Evolutionary conservation across 768 basidiomycete genomes (phyloP).

Genomic region (Asterophora lycoperdoides): DNA sequence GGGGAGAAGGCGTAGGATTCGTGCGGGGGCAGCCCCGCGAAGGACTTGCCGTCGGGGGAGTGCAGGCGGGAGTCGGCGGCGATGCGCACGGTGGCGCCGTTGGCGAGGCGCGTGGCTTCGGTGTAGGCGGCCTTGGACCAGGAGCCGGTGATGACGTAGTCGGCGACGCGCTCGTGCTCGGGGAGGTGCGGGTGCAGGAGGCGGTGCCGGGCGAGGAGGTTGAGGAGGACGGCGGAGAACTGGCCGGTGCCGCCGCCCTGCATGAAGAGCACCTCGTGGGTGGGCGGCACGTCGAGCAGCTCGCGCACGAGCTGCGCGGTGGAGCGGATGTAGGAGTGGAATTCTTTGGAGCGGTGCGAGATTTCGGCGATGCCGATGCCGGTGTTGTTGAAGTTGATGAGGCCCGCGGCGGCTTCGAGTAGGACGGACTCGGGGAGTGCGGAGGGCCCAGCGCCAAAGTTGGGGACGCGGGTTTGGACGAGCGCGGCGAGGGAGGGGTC

Average conservation of each 20-base stretch:
- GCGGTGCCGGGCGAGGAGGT: slow-evolving; percentile 84
- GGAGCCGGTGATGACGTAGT: slow-evolving; percentile 90
- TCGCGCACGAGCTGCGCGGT: slow-evolving; percentile 65
- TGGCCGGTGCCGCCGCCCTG: slow-evolving; percentile 93
- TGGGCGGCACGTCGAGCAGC: slow-evolving; percentile 77
- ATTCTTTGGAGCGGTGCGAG: slow-evolving; percentile 92
- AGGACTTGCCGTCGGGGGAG: slow-evolving; percentile 64
- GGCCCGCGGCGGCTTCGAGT: slow-evolving; percentile 71
- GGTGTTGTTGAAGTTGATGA: slow-evolving; percentile 87
- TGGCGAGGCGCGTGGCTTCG: slow-evolving; percentile 73
- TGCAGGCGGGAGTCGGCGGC: slow-evolving; percentile 64
- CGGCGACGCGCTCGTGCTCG: slow-evolving; percentile 57
- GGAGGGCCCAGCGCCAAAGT: slow-evolving; percentile 95
- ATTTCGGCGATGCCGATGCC: slow-evolving; percentile 97
- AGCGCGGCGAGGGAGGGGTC: slow-evolving; percentile 13
- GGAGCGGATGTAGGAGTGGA: slow-evolving; percentile 60
- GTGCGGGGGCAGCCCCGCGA: slow-evolving; percentile 76
- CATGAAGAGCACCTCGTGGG: slow-evolving; percentile 85
- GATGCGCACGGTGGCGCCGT: slow-evolving; percentile 53
- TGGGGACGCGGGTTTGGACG: slow-evolving; percentile 50
- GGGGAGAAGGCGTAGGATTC: slow-evolving; percentile 68
- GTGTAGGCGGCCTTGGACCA: slow-evolving; percentile 87
- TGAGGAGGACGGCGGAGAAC: slow-evolving; percentile 89
- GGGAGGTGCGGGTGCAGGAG: slow-evolving; percentile 60
- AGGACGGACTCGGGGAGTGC: slow-evolving; percentile 86